Base-by-base conservation (phyloP, 2,329 filamentous ascomycete genomes). In the Rhynchosporium secalis region DNA sequence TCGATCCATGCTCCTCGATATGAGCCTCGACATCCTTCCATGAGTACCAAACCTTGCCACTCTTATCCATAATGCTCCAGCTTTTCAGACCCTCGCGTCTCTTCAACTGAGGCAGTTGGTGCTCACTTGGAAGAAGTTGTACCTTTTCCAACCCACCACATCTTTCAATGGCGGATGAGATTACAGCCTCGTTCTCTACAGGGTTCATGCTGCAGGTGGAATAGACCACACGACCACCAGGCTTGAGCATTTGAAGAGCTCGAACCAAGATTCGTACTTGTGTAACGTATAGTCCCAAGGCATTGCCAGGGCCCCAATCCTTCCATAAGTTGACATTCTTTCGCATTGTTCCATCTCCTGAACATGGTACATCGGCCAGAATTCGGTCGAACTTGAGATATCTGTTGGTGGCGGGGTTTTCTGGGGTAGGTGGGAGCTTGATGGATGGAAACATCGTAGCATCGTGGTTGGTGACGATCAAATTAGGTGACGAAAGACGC, bases 171-270 rank as follows among this genome's bases (percentile, higher is more conserved):
- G 95, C 95, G 31, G 89, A 88, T 0, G 91, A 87, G 64, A 99
- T 81, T 15, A 98, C 92, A 6, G 95, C 89, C 78, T 99, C 95
- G 72, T 99, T 96, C 80, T 99, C 95, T 33, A 98, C 86, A 0
- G 95, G 95, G 78, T 99, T 99, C 90, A 99, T 92, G 76, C 92
- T 97, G 82, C 95, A 99, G 26, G 95, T 99, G 3, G 94, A 98
- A 79, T 98, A 99, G 58, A 99, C 94, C 33, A 98, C 91, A 66
- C 93, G 86, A 57, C 95, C 95, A 46, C 95, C 94, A 61, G 92
- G 89, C 80, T 97, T 98, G 68, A 99, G 85, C 87, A 99, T 92
- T 78, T 98, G 94, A 57, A 99, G 82, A 38, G 95, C 91, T 65
- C 95, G 88, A 61, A 96, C 90, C 55, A 99, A 81, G 69, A 99